Base-by-base conservation (phyloP, 129 eudicot species). In the Tagetes patula region DNA sequence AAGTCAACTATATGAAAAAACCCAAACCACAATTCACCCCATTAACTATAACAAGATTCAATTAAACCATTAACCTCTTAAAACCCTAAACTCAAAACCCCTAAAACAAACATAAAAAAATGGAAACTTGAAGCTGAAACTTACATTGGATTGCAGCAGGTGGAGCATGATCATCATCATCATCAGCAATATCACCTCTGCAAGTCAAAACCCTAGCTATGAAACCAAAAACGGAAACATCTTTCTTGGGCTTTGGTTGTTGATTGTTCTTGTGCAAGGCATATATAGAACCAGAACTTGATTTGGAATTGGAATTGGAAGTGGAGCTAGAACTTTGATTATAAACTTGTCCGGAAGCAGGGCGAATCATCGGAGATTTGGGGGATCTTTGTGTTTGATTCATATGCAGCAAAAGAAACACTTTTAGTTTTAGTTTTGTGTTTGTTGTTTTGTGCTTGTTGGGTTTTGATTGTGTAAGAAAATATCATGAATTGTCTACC, bases 271-370 rank as follows among this genome's bases (percentile, higher is more conserved):
- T 54, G 0, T 34, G 70, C 20, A 42, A 43, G 10, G 54, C 74
- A 81, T 55, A 75, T 7, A 46, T 4, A 20, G 83, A 61, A 58
- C 40, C 74, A 13, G 71, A 71, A 68, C 41, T 53, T 3, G 79
- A 72, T 60, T 20, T 20, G 27, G 27, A 20, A 20, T 20, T 20
- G 27, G 27, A 20, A 20, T 76, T 50, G 1, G 77, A 54, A 14
- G 76, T 63, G 73, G 82, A 81, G 41, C 62, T 75, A 40, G 84
- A 73, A 53, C 53, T 78, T 64, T 42, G 82, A 6, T 64, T 69
- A 65, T 74, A 71, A 75, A 69, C 79, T 66, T 67, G 82, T 2
- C 85, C 84, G n/a, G 81, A 67, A 2, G 81, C 83, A 39, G 82
- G 55, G 33, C 59, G 80, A 45, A 62, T 73, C 45, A 65, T 78